Evolutionary conservation across 2,329 filamentous ascomycete genomes (phyloP).

Genomic region (Fusarium luffae): DNA sequence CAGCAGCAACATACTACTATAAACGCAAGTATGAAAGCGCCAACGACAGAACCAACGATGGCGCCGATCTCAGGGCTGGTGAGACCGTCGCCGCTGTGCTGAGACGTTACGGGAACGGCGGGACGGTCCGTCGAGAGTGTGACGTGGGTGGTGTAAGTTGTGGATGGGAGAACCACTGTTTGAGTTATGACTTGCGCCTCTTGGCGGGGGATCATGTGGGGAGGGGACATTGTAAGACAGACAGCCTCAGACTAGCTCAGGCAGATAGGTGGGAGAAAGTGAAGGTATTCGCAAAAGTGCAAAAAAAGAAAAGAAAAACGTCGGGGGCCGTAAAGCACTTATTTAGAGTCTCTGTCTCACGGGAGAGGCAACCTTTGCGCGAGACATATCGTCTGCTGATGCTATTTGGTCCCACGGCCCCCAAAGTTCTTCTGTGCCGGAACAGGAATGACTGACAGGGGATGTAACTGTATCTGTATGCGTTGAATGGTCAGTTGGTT

Average conservation of each 20-base stretch:
- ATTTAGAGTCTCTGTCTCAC: slow-evolving; percentile 37
- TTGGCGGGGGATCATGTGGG: slow-evolving; percentile 41
- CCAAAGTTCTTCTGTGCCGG: slow-evolving; percentile 20
- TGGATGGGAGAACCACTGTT: slow-evolving; percentile 49
- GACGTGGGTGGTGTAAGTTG: slow-evolving; percentile 53
- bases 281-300: slow-evolving; percentile 40
- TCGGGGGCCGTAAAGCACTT: slow-evolving; percentile 26
- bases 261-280: not conserved
- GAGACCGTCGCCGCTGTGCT: slow-evolving; percentile 43
- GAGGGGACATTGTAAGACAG: slow-evolving; percentile 18
- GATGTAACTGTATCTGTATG: slow-evolving; percentile 32
- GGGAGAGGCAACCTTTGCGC: slow-evolving; percentile 35
- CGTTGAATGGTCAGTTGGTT: slow-evolving; percentile 29
- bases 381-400: slow-evolving; percentile 40
- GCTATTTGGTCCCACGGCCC: slow-evolving; percentile 15
- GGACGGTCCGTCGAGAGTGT: slow-evolving; percentile 41
- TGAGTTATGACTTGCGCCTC: slow-evolving; percentile 51
- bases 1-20: slow-evolving; percentile 52
- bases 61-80: slow-evolving; percentile 54
- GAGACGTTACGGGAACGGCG: slow-evolving; percentile 18
- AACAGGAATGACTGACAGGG: slow-evolving; percentile 11
- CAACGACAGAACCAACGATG: slow-evolving; percentile 55
- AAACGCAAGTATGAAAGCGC: slow-evolving; percentile 50
- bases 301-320: slow-evolving; percentile 3
- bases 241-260: not conserved